These are phyloP conservation scores for Yamadazyma epiphylla DNA, from an alignment of 1,139 yeast genomes.

Conservation along the genomic window DNA sequence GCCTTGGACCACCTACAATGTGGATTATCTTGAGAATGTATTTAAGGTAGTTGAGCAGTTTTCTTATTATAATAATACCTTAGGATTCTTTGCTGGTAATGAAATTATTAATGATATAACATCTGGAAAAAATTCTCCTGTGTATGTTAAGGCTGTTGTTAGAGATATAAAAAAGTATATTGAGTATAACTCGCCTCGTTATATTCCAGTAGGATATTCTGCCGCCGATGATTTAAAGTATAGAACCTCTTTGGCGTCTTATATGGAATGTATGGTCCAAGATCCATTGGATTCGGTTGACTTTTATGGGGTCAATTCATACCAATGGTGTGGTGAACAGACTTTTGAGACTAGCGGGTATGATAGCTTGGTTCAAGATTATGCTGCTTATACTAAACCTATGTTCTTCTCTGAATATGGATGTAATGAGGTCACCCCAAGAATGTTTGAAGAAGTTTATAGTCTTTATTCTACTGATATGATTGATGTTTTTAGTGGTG, in stretches of 20 bases:
- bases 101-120: slow-evolving; percentile 79
- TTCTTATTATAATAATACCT: slow-evolving; percentile 77
- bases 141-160: slow-evolving; percentile 71
- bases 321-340: slow-evolving; percentile 96
- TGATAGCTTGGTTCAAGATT: slow-evolving; percentile 67
- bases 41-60: slow-evolving; percentile 82
- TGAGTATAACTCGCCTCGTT: slow-evolving; percentile 51
- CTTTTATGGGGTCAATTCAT: slow-evolving; percentile 92
- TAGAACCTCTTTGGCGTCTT: slow-evolving; percentile 73
- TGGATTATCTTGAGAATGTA: slow-evolving; percentile 66
- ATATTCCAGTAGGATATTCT: slow-evolving; percentile 86
- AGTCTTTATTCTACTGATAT: slow-evolving; percentile 70
- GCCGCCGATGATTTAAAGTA: slow-evolving; percentile 89
- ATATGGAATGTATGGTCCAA: slow-evolving; percentile 71
- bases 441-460: slow-evolving; percentile 74
- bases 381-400: slow-evolving; percentile 66
- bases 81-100: slow-evolving; percentile 94
- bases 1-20: slow-evolving; percentile 81
- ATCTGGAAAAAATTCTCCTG: slow-evolving; percentile 69
- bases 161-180: slow-evolving; percentile 79
- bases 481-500: slow-evolving; percentile 85
- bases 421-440: slow-evolving; percentile 79
- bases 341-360: slow-evolving; percentile 83
- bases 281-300: slow-evolving; percentile 65
- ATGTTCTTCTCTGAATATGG: slow-evolving; percentile 88